These are phyloP conservation scores for Oryza punctata DNA, from an alignment of 176 grass and related monocot species.

Conservation along the genomic window DNA sequence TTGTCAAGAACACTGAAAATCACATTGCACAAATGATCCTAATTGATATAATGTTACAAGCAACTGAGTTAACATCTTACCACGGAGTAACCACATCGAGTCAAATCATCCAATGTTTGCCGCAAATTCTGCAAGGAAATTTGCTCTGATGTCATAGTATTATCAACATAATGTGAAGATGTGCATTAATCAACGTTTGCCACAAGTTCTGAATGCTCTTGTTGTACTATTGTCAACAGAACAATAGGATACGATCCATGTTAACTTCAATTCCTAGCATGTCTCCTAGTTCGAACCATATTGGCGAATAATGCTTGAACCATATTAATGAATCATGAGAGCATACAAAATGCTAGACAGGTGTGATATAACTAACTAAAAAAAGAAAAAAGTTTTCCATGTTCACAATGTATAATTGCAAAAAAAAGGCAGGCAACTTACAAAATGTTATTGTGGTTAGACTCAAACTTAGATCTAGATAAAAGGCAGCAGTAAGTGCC, in stretches of 20 bases:
- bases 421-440: background rate
- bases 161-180: constrained; percentile 8
- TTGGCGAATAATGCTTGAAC: background rate
- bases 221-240: constrained; percentile 4
- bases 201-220: constrained; percentile 47
- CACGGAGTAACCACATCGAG: constrained; percentile 90
- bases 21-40: background rate
- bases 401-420: background rate
- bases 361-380: background rate
- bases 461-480: background rate
- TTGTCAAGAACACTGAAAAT: background rate
- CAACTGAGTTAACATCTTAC: constrained; percentile 50
- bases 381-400: background rate
- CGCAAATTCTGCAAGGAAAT: constrained; percentile 79
- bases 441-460: background rate
- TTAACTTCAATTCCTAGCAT: background rate
- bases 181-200: constrained; percentile 41
- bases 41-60: background rate
- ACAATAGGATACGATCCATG: constrained; percentile 15
- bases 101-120: constrained; percentile 98
- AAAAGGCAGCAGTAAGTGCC: constrained; percentile 10
- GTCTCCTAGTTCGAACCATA: background rate
- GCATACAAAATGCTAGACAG: background rate
- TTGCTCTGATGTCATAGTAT: constrained; percentile 26
- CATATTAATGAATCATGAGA: background rate